phyloP scores from a whole-genome alignment of 352 stramenopile genomes.

The Chrysophaeum taylorii region DNA sequence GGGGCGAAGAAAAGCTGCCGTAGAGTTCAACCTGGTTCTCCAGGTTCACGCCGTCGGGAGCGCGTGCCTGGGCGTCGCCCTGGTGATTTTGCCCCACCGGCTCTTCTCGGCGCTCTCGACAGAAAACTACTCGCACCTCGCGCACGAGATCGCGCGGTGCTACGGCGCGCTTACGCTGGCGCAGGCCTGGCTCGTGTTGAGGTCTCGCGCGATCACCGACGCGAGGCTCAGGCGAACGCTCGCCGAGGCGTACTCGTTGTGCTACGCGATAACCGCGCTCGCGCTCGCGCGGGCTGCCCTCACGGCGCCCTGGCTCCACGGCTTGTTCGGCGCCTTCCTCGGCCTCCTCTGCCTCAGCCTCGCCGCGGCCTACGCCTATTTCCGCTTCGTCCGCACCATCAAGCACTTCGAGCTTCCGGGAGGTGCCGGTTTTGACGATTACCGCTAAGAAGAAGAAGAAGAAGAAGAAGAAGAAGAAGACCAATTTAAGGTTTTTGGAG shows the following conservation, averaged over 20 bases:
- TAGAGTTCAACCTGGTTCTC: not conserved
- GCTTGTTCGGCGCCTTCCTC: not conserved
- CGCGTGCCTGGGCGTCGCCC: not conserved
- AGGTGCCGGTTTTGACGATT: too few relatives aligned
- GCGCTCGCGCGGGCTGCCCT: not conserved
- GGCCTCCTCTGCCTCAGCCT: not conserved
- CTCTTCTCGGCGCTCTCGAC: not conserved
- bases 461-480: too few relatives aligned
- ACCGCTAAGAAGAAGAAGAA: too few relatives aligned
- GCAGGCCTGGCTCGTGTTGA: slow-evolving; percentile 3
- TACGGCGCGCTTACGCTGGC: slow-evolving; percentile 7
- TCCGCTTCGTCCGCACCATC: not conserved
- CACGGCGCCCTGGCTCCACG: not conserved
- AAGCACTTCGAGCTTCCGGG: slow-evolving; percentile 8
- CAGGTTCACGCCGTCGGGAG: not conserved
- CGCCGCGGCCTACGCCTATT: not conserved
- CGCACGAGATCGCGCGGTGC: slow-evolving; percentile 11
- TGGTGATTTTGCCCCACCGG: not conserved
- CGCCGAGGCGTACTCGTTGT: not conserved
- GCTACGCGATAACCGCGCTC: not conserved
- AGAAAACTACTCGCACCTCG: not conserved
- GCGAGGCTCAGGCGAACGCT: not conserved
- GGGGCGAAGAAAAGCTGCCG: too few relatives aligned
- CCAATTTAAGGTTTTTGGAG: too few relatives aligned
- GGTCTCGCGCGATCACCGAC: not conserved